phyloP scores from a whole-genome alignment of 1,139 yeast species.

The Candida gigantensis region DNA sequence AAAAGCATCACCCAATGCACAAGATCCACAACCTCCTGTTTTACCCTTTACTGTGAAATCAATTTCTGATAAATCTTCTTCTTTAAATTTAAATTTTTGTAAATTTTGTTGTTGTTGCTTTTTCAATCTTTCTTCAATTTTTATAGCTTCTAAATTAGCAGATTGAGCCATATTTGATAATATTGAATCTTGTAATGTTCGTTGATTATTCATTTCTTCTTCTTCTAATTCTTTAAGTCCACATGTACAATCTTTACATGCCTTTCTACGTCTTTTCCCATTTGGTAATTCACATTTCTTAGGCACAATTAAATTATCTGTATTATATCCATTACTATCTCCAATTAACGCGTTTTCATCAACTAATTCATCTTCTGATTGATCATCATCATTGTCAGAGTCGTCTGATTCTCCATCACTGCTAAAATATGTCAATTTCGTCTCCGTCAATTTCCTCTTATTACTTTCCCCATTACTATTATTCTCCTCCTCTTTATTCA shows the following conservation, averaged over 20 bases:
- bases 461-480: constrained; percentile 30
- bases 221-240: constrained; percentile 86
- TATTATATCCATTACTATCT: constrained; percentile 18
- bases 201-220: constrained; percentile 50
- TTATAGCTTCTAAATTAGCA: constrained; percentile 55
- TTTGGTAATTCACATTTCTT: constrained; percentile 49
- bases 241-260: constrained; percentile 98
- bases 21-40: constrained; percentile 94
- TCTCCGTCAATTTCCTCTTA: constrained; percentile 45
- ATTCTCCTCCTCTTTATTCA: constrained; percentile 11
- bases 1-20: constrained; percentile 97
- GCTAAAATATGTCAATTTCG: constrained; percentile 55
- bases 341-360: constrained; percentile 47
- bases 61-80: constrained; percentile 76
- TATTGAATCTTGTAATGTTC: constrained; percentile 45
- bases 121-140: constrained; percentile 51
- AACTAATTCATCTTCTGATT: constrained; percentile 35
- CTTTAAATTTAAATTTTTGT: constrained; percentile 42
- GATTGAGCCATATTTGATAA: constrained; percentile 51
- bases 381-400: constrained; percentile 42
- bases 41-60: constrained; percentile 96
- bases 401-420: constrained; percentile 25
- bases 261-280: constrained; percentile 74
- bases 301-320: constrained; percentile 45
- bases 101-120: constrained; percentile 13